A percentile compares a stretch with the other conserved stretches of the same genome.
Evolutionary conservation across 2,329 filamentous ascomycete species (phyloP).

Genomic region (Conoideocrella luteorostrata): DNA sequence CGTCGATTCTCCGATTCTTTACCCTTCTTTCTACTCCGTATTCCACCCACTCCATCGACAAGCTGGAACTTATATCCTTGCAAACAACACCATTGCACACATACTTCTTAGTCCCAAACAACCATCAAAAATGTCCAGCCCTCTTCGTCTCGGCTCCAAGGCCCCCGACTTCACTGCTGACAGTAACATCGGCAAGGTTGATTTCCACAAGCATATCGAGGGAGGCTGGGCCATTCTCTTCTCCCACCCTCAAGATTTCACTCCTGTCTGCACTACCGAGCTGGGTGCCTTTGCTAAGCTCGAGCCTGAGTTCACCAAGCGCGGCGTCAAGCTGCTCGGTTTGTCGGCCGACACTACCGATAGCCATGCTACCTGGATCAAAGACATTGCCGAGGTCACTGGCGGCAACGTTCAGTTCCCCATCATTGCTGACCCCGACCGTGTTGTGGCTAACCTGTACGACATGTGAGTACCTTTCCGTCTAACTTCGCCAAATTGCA

Average conservation of each 20-base stretch:
- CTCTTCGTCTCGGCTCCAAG: conserved; percentile 56
- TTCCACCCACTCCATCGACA: too few relatives aligned
- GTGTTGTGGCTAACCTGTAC: conserved; percentile 68
- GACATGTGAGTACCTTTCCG: conserved; percentile 56
- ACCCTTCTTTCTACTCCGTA: too few relatives aligned
- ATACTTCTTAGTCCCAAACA: too few relatives aligned
- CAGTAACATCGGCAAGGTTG: conserved; percentile 69
- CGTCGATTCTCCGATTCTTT: too few relatives aligned
- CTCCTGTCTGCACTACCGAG: conserved; percentile 92
- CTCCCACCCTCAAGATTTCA: conserved; percentile 85
- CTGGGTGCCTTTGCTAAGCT: conserved; percentile 89
- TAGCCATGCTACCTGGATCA: conserved; percentile 83
- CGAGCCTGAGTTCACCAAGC: conserved; percentile 79
- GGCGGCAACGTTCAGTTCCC: conserved; percentile 66
- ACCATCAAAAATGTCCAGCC: conserved; percentile 26
- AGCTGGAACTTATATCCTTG: too few relatives aligned
- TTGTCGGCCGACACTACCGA: conserved; percentile 80
- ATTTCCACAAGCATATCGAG: conserved; percentile 77
- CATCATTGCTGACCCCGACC: conserved; percentile 74
- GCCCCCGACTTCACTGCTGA: conserved; percentile 82
- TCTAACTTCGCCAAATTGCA: background rate
- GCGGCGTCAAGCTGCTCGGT: conserved; percentile 85
- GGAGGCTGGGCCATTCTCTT: conserved; percentile 78
- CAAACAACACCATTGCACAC: too few relatives aligned
- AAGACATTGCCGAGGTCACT: conserved; percentile 76